Conservation (phyloP, 768 basidiomycete genomes). For the Mycena kentingensis region DNA sequence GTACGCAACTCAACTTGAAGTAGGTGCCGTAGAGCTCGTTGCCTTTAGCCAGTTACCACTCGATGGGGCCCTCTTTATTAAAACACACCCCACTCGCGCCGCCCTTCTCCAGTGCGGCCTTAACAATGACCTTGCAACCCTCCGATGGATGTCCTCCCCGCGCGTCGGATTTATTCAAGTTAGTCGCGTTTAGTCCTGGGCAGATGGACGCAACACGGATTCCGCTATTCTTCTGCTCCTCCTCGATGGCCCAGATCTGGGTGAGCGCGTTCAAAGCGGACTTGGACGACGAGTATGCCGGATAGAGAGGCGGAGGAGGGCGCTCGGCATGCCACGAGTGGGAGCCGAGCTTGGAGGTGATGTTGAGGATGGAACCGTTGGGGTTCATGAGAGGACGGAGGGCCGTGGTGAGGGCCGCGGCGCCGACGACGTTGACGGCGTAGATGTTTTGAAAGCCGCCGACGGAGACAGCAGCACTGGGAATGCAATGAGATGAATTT, state of each 20-base stretch:
- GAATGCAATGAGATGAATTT: not conserved
- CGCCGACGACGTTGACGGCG: constrained; percentile 14
- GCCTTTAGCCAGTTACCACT: no score
- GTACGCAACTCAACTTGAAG: no score
- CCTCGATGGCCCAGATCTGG: constrained; percentile 12
- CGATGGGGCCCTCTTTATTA: constrained; percentile 1
- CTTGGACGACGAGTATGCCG: constrained; percentile 12
- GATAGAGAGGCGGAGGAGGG: not conserved
- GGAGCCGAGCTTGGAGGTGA: constrained; percentile 9
- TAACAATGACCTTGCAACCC: constrained; percentile 9
- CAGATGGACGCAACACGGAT: constrained; percentile 11
- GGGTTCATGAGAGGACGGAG: constrained; percentile 9
- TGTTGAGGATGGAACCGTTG: constrained; percentile 14
- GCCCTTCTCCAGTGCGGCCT: constrained; percentile 6
- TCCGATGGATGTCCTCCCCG: constrained; percentile 4
- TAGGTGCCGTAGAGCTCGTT: no score
- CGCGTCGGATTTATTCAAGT: not conserved
- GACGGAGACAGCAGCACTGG: not conserved
- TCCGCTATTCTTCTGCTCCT: constrained; percentile 4
- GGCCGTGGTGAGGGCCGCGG: constrained; percentile 4
- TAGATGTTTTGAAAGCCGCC: not conserved
- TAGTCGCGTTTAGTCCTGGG: constrained; percentile 11
- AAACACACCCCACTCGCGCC: constrained; percentile 5
- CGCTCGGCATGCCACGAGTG: not conserved
- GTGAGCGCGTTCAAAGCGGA: constrained; percentile 15